phyloP scores from a whole-genome alignment of 2,329 filamentous ascomycete species.

The Elsinoe arachidis region DNA sequence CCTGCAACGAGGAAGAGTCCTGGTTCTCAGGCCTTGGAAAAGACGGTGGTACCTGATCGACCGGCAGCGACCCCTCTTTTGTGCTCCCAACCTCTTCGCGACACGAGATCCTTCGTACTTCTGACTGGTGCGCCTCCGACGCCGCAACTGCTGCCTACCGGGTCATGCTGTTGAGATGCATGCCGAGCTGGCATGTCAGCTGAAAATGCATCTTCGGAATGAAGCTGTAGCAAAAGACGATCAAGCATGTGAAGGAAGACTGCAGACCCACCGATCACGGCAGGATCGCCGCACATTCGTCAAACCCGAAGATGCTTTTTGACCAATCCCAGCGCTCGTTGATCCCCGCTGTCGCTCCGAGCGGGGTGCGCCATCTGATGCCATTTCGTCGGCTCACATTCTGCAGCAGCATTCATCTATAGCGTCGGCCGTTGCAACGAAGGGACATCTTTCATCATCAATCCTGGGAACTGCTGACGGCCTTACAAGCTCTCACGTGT shows the following conservation, averaged over 20 bases:
- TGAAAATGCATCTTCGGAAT: not conserved
- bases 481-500: not conserved
- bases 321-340: not conserved
- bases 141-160: not conserved
- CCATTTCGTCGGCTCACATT: not conserved
- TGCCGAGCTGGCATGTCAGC: not conserved
- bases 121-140: not conserved
- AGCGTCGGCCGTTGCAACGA: not conserved
- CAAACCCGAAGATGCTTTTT: not conserved
- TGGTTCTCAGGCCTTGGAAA: too few species aligned
- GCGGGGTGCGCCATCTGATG: not conserved
- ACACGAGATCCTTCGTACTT: not conserved
- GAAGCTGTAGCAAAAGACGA: not conserved
- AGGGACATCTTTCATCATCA: too few species aligned
- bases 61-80: conserved; percentile 4
- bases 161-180: not conserved
- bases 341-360: not conserved
- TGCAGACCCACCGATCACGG: not conserved
- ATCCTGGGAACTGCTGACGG: too few species aligned
- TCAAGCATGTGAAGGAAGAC: not conserved
- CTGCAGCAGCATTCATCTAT: not conserved
- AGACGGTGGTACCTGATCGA: conserved; percentile 1
- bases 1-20: not conserved
- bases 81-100: not conserved
- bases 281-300: not conserved